Evolutionary conservation across 192 early-diverging fungal genomes (phyloP).

Genomic region (Backusella psychrophila): DNA sequence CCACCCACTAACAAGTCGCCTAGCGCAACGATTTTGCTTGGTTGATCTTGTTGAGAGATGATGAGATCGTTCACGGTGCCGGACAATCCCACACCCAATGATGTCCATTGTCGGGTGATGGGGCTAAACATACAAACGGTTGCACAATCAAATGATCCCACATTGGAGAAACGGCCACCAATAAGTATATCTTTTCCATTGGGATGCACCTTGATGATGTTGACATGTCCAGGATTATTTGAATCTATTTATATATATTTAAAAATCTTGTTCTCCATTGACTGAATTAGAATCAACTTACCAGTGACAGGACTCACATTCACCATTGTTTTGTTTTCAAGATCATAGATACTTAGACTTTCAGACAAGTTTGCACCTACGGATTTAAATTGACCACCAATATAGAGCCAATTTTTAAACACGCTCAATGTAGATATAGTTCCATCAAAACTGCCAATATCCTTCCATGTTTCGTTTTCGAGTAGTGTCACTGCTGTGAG

Average conservation of each 20-base stretch:
- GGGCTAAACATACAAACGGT: slow-evolving; percentile 31
- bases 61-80: slow-evolving; percentile 37
- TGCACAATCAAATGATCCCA: slow-evolving; percentile 33
- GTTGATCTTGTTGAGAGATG: not conserved
- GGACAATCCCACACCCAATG: slow-evolving; percentile 13
- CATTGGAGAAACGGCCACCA: slow-evolving; percentile 56
- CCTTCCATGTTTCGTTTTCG: not conserved
- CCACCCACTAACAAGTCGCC: slow-evolving; percentile 12
- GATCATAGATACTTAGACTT: slow-evolving; percentile 44
- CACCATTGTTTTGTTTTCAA: slow-evolving; percentile 31
- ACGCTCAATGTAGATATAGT: slow-evolving; percentile 45
- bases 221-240: slow-evolving; percentile 12
- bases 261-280: not conserved
- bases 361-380: not conserved
- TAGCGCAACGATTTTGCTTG: slow-evolving; percentile 4
- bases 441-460: slow-evolving; percentile 22
- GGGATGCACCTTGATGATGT: slow-evolving; percentile 8
- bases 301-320: not conserved
- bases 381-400: slow-evolving; percentile 47
- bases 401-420: slow-evolving; percentile 48
- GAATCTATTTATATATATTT: not conserved
- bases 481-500: not conserved
- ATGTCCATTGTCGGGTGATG: slow-evolving; percentile 29
- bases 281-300: not conserved
- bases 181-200: slow-evolving; percentile 42